A percentile compares a stretch with the other conserved stretches of the same genome.
Evolutionary conservation across 2,329 filamentous ascomycete genomes (phyloP).

Genomic region (Aspergillus oerlinghausenensis): DNA sequence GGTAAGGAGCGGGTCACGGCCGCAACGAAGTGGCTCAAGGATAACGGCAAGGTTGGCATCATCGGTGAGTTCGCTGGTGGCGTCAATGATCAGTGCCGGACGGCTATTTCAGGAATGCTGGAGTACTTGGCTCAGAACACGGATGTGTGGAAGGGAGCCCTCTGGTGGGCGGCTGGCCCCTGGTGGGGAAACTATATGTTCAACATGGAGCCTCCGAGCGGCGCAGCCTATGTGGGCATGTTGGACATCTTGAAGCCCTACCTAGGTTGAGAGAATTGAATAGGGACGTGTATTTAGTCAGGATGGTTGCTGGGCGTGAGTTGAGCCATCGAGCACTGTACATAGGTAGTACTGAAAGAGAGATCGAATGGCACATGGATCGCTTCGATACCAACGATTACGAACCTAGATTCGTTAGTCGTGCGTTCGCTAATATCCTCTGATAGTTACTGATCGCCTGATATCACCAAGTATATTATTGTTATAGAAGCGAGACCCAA

Average conservation of each 20-base stretch:
- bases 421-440: neutral
- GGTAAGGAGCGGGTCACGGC: slow-evolving; percentile 47
- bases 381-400: too few species aligned
- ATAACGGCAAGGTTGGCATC: slow-evolving; percentile 49
- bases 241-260: slow-evolving; percentile 24
- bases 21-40: slow-evolving; percentile 52
- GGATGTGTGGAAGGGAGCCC: slow-evolving; percentile 51
- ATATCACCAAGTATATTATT: neutral
- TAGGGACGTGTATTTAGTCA: neutral
- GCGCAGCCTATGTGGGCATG: slow-evolving; percentile 38
- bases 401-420: too few species aligned
- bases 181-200: slow-evolving; percentile 49
- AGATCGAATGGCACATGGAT: too few species aligned
- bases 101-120: slow-evolving; percentile 45
- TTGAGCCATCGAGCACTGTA: too few species aligned
- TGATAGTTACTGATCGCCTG: neutral
- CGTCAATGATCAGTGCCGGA: slow-evolving; percentile 46
- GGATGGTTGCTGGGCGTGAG: too few species aligned
- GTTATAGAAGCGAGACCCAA: neutral
- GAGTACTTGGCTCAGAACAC: slow-evolving; percentile 44
- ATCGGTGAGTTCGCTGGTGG: slow-evolving; percentile 54
- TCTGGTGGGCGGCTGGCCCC: slow-evolving; percentile 55
- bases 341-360: too few species aligned
- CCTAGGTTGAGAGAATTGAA: slow-evolving; percentile 4
- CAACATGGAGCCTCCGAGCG: slow-evolving; percentile 47